Conservation (phyloP, 2,329 filamentous ascomycete species). For the Exserohilum turcica region DNA sequence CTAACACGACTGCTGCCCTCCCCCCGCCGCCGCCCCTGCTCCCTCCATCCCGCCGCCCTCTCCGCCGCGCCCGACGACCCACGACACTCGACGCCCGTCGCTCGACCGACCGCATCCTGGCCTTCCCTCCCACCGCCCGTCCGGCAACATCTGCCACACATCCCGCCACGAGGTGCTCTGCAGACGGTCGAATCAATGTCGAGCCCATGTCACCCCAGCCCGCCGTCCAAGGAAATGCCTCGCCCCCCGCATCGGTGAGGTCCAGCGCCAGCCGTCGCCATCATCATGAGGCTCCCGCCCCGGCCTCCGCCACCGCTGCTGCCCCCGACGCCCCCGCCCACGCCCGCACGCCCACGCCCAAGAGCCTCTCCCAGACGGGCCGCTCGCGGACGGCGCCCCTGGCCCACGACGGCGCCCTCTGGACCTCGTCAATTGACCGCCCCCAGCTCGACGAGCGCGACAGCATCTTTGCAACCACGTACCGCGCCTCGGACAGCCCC, state of each 20-base stretch:
- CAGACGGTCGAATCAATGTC: constrained; percentile 50
- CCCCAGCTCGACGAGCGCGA: constrained; percentile 66
- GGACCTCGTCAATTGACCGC: constrained; percentile 45
- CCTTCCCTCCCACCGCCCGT: constrained; percentile 22
- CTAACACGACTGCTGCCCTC: neutral
- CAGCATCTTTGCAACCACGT: constrained; percentile 68
- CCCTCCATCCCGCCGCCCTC: constrained; percentile 25
- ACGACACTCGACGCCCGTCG: no score
- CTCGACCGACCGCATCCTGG: constrained; percentile 30
- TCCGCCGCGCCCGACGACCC: constrained; percentile 28
- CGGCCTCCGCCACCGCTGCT: constrained; percentile 11
- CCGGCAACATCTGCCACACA: constrained; percentile 43
- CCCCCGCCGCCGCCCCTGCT: constrained; percentile 20
- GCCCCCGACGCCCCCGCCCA: constrained; percentile 16
- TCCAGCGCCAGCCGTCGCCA: constrained; percentile 32
- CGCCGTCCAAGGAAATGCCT: constrained; percentile 47
- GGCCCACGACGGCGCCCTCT: constrained; percentile 39
- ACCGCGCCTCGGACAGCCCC: constrained; percentile 58
- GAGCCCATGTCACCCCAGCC: constrained; percentile 50
- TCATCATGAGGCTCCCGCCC: constrained; percentile 19
- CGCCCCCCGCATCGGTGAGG: constrained; percentile 50
- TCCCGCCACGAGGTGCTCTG: constrained; percentile 38
- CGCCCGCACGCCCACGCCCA: constrained; percentile 35
- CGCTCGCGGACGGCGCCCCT: constrained; percentile 48
- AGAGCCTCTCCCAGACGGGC: constrained; percentile 44